Percentiles rank a stretch among this genome's conserved stretches.
Evolutionary conservation across 495 filamentous ascomycete species (phyloP).

Genomic region (Eremomyces bilateralis): DNA sequence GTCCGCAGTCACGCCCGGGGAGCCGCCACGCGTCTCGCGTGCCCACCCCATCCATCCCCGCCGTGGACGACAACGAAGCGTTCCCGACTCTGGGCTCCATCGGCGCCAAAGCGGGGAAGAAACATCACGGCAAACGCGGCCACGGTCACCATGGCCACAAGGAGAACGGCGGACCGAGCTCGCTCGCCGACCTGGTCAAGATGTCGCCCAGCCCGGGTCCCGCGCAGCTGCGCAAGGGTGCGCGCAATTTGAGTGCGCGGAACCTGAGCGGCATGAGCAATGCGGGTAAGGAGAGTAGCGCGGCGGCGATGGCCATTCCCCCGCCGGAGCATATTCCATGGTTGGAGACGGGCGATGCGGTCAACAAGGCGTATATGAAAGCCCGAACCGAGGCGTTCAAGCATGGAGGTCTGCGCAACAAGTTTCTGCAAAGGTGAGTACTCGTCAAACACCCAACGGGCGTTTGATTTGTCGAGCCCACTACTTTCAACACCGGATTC

Average conservation of each 20-base stretch:
- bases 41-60: conserved; percentile 41
- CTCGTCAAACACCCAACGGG: not conserved
- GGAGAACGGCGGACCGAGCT: conserved; percentile 42
- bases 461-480: not conserved
- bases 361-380: conserved; percentile 87
- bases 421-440: conserved; percentile 78
- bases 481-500: not conserved
- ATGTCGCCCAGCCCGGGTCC: conserved; percentile 64
- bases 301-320: conserved; percentile 61
- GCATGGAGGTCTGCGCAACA: conserved; percentile 87
- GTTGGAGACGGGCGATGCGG: conserved; percentile 80
- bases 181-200: conserved; percentile 85
- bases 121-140: conserved; percentile 73
- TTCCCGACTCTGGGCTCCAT: conserved; percentile 84
- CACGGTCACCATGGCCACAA: conserved; percentile 40
- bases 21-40: conserved; percentile 66
- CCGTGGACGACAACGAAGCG: conserved; percentile 83
- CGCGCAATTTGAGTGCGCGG: not conserved
- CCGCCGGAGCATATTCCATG: conserved; percentile 85
- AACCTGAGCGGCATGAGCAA: conserved; percentile 14
- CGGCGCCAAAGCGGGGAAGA: conserved; percentile 56
- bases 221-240: conserved; percentile 13
- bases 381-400: conserved; percentile 86
- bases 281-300: conserved; percentile 50
- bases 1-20: conserved; percentile 61